These are phyloP conservation scores for Schizochytrium sp. DNA, from an alignment of 108 stramenopile genomes.

Conservation along the genomic window DNA sequence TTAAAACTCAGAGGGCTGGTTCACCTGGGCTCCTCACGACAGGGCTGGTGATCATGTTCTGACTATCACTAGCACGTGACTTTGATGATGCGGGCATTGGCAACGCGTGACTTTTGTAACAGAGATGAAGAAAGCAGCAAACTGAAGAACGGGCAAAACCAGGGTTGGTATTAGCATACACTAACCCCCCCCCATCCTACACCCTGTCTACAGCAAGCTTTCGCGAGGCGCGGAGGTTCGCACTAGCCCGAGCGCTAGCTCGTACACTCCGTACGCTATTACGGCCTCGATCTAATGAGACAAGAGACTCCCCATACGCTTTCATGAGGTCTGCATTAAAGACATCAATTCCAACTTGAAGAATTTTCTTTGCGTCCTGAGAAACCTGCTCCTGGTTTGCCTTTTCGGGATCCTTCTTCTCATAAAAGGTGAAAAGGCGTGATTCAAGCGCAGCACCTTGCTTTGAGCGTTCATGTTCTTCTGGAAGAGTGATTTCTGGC, in stretches of 20 bases:
- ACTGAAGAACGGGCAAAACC: too few relatives aligned
- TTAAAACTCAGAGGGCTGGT: too few relatives aligned
- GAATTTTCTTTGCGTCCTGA: not conserved
- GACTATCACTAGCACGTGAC: too few relatives aligned
- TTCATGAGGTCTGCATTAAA: conserved; percentile 32
- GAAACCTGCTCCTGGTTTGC: conserved; percentile 1
- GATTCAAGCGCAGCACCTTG: conserved; percentile 4
- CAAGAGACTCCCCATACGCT: conserved; percentile 50
- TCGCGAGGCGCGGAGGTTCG: not conserved
- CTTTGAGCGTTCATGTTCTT: conserved; percentile 23
- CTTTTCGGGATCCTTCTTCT: conserved; percentile 44
- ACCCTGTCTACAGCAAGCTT: conserved; percentile 33
- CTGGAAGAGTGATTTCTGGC: not conserved
- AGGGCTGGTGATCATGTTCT: too few relatives aligned
- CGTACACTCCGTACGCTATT: not conserved
- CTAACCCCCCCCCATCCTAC: not conserved
- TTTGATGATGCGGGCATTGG: too few relatives aligned
- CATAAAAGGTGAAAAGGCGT: not conserved
- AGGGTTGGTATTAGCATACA: too few relatives aligned
- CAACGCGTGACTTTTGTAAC: too few relatives aligned
- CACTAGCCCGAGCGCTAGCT: not conserved
- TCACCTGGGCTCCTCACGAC: too few relatives aligned
- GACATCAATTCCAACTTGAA: conserved; percentile 3
- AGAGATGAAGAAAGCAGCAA: too few relatives aligned
- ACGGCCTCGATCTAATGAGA: not conserved